Base-by-base conservation (phyloP, 2,329 filamentous ascomycete species). In the Alternaria angustiovoidea region DNA sequence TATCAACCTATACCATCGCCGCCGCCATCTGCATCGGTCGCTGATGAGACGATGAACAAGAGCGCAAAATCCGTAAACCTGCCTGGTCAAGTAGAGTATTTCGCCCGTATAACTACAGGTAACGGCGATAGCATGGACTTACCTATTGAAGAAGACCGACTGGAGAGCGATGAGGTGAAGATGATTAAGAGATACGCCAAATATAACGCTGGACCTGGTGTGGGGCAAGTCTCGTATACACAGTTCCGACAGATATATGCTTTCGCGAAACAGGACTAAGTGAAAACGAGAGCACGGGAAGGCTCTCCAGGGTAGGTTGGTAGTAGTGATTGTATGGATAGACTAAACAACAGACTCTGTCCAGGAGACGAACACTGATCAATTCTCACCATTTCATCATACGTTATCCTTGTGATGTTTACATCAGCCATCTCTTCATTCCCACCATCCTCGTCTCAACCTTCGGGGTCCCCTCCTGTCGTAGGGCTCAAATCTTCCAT, bases 181-280 rank as follows among this genome's bases (percentile, higher is more conserved):
- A 48, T 62, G 38, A 49, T 64, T 28, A 30, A 39, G 18, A 62
- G 56, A 51, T 64, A 64, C 18, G 59, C 59, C 7, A 48, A 53
- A 22, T 64, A 54, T 43, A 62, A 60, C 9, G 57, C 57, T 32
- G 32, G 49, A n/a, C 42, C 43, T 7, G 14, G 49, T 14, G 48
- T 42, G 16, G 39, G 34, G 8, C 52, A 43, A 16, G 38, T 62
- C 6, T 39, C 52, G 4, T 62, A 60, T 7, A 32, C 28, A 6
- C 57, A 62, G 18, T 62, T 62, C 20, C 52, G 60, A 7, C 34
- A 59, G 47, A 51, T 66, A n/a, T 57, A 58, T 20, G 54, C 49
- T 26, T 64, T 66, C 22, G 64, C 56, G 12, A 58, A 56, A 30
- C 53, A 54, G 39, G 52, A 49, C 5, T 66, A 20, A 51, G 26